Conservation (phyloP, 2,329 filamentous ascomycete species). For the Ascosphaera acerosa region DNA sequence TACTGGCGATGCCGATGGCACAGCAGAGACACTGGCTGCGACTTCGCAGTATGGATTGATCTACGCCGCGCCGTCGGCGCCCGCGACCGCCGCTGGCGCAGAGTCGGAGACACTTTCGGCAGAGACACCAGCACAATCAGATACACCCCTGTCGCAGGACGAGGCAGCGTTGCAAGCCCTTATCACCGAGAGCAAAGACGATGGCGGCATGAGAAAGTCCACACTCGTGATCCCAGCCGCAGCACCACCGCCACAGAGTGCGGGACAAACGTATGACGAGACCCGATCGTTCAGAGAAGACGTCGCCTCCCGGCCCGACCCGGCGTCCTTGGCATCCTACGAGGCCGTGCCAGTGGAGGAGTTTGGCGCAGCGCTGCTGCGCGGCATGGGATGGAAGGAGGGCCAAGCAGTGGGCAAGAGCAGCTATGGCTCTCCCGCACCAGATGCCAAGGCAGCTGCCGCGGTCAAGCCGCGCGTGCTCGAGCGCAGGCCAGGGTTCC, state of each 20-base stretch:
- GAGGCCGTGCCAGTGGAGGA: constrained; percentile 77
- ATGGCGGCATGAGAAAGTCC: constrained; percentile 12
- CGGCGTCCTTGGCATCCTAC: constrained; percentile 60
- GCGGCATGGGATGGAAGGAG: constrained; percentile 88
- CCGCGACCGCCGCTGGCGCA: constrained; percentile 6
- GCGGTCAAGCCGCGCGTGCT: constrained; percentile 35
- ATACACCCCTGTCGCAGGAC: constrained; percentile 27
- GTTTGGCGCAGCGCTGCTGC: constrained; percentile 70
- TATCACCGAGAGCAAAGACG: constrained; percentile 26
- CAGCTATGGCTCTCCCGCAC: constrained; percentile 20
- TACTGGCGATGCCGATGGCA: constrained; percentile 12
- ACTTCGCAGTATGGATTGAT: constrained; percentile 30
- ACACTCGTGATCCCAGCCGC: constrained; percentile 35
- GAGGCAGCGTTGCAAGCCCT: constrained; percentile 42
- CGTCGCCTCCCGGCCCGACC: constrained; percentile 44
- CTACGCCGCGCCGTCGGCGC: constrained; percentile 14
- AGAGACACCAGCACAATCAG: constrained; percentile 6
- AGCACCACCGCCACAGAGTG: no score
- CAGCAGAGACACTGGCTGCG: constrained; percentile 25
- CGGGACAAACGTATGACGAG: constrained; percentile 13
- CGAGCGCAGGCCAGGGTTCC: constrained; percentile 48
- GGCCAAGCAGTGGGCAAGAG: constrained; percentile 32
- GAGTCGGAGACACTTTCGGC: constrained; percentile 14
- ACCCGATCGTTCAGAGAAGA: constrained; percentile 43
- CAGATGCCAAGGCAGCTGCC: constrained; percentile 15